Evolutionary conservation across 78 protist species (phyloP), one percentile per base, ranked within the genome.

Genomic region (Cyanophora paradoxa): DNA sequence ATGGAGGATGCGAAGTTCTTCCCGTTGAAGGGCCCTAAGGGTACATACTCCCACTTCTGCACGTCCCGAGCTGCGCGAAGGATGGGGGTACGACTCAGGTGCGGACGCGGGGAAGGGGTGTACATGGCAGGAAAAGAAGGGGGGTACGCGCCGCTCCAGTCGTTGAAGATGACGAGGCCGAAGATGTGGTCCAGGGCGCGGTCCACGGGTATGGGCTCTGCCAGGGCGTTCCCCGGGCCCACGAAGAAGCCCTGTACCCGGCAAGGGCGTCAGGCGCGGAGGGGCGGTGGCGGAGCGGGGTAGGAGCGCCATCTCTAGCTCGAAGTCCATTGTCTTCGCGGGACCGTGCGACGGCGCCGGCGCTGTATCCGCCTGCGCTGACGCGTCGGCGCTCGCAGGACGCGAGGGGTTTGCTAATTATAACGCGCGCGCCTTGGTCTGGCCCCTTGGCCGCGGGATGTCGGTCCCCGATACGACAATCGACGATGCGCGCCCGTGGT

Each of bases 1-100:
- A 94, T 79, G 41, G 95, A 79, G 42, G 95, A 78, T 84, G 84
- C 87, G 58, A 94, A 92, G 82, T 86, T 85, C 85, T 94, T 94
- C 20, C 83, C 92, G 31, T 75, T 67, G 80, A 94, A 92, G 40
- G 98, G 98, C 16, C 98, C 98, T 17, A 94, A 88, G 5, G 98
- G 98, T 3, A 86, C 93, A 61, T 94, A 92, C 72, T 83, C 88
- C 93, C 93, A 92, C 78, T 82, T 79, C 64, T 94, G 97, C 31
- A 89, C 72, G 72, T 68, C 63, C 22, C 58, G 58, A 20, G 74
- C 74, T 4, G 31, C 8, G 61, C 13, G 30, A 56, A 14, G 13
- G 61, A 14, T 24, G 10, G 30, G 61, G n/a, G n/a, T n/a, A n/a
- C n/a, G n/a, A n/a, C n/a, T n/a, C n/a, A n/a, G n/a, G n/a, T n/a